Base-by-base conservation (phyloP, 2,329 filamentous ascomycete species). In the Arthrobotrys conoides region DNA sequence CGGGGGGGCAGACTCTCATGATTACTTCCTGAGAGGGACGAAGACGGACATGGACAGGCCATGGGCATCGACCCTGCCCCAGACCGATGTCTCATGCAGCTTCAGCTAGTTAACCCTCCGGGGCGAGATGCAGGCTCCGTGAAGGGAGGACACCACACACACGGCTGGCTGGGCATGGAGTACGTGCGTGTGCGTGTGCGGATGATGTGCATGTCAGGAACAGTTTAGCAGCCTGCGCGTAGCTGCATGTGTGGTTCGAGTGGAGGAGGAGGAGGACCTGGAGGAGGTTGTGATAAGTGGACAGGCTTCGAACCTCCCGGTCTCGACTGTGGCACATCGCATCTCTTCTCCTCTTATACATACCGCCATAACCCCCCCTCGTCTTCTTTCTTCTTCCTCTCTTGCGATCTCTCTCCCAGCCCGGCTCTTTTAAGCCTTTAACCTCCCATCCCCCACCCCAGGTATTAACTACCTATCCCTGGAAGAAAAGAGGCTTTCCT, bases 91-190 rank as follows among this genome's bases (percentile, higher is more conserved):
- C 59, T 72, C 69, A 72, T 76, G 72, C 72, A 70, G 46, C 51
- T 44, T 8, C 48, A 70, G 53, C 59, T 70, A 30, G 27, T 30
- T 30, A 70, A 76, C 49, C 49, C 66, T 64, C 66, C 55, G 59
- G 73, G 59, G 67, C 66, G 30, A 71, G 70, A 73, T 68, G 71
- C 64, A 78, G 48, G 53, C 64, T 78, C 73, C 75, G 75, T 69
- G 63, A 64, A 67, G 69, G 9, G 66, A 46, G 5, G 44, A 46
- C 38, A 20, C 44, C n/a, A 44, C 38, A 64, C 53, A 73, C 41
- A 48, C 27, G 41, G 48, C 36, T 36, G 53, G 49, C n/a, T 22
- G n/a, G 44, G 44, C 18, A 10, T 20, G 44, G 20, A 14, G 20
- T 51, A 24, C 20, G 48, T 51, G 18, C 22, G 48, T 30, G 41